Evolutionary conservation across 2,329 filamentous ascomycete species (phyloP).

Genomic region (Colletotrichum horii): DNA sequence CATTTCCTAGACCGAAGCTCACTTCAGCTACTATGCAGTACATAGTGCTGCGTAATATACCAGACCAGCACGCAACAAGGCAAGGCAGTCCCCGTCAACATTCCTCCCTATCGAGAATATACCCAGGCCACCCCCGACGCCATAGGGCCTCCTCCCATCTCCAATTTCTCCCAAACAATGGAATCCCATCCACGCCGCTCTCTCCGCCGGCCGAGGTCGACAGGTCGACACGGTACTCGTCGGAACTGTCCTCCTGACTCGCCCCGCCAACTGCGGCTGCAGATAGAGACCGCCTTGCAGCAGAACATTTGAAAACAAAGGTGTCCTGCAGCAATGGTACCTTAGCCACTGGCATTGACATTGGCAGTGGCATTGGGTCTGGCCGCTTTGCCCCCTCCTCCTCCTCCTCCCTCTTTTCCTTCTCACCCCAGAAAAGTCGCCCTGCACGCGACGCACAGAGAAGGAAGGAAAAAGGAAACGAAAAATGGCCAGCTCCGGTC

Average conservation of each 20-base stretch:
- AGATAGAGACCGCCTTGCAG: neutral
- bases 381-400: neutral
- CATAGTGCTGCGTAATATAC: no score
- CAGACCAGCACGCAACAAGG: neutral
- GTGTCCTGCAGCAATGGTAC: neutral
- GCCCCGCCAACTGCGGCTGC: conserved; percentile 1
- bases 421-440: neutral
- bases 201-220: neutral
- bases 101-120: neutral
- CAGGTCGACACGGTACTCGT: neutral
- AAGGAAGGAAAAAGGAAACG: neutral
- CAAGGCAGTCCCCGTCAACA: neutral
- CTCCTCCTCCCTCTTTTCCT: neutral
- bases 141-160: neutral
- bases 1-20: neutral
- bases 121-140: neutral
- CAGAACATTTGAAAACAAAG: neutral
- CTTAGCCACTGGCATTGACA: neutral
- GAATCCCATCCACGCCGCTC: neutral
- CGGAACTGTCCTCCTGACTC: neutral
- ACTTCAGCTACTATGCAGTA: neutral
- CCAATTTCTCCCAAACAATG: neutral
- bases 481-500: neutral
- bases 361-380: neutral
- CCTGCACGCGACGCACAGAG: neutral